Conservation (phyloP, 2,329 filamentous ascomycete species). For the Camptophora hylomeconis region DNA sequence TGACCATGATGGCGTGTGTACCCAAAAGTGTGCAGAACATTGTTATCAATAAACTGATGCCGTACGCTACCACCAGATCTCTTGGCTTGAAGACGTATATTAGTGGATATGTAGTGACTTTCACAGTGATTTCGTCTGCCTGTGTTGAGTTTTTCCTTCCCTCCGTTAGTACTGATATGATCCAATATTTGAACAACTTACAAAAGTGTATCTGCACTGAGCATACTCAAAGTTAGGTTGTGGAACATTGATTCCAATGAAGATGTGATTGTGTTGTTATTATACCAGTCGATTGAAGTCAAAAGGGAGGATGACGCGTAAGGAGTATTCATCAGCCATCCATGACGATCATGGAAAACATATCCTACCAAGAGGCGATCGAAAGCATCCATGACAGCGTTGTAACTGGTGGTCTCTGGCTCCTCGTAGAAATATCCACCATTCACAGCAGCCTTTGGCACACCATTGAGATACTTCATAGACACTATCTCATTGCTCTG, state of each 20-base stretch:
- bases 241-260: conserved; percentile 5
- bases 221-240: conserved; percentile 10
- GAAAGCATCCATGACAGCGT: background rate
- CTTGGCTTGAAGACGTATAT: conserved; percentile 9
- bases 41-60: conserved; percentile 4
- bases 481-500: background rate
- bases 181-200: too few species aligned
- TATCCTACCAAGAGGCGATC: background rate
- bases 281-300: background rate
- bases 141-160: background rate
- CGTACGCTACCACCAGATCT: conserved; percentile 7
- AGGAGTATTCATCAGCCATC: too few species aligned
- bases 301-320: too few species aligned
- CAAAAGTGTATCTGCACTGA: too few species aligned
- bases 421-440: too few species aligned
- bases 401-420: background rate
- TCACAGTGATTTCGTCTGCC: background rate
- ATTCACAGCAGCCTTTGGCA: too few species aligned
- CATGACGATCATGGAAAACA: too few species aligned
- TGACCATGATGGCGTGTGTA: conserved; percentile 7
- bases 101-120: conserved; percentile 1
- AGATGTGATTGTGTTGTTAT: background rate
- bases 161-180: too few species aligned
- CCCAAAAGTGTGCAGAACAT: conserved; percentile 7
- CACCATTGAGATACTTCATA: too few species aligned